A percentile compares a stretch with the other conserved stretches of the same genome.
These are phyloP conservation scores for Venturia effusa DNA, from an alignment of 2,329 filamentous ascomycete genomes.

Conservation along the genomic window DNA sequence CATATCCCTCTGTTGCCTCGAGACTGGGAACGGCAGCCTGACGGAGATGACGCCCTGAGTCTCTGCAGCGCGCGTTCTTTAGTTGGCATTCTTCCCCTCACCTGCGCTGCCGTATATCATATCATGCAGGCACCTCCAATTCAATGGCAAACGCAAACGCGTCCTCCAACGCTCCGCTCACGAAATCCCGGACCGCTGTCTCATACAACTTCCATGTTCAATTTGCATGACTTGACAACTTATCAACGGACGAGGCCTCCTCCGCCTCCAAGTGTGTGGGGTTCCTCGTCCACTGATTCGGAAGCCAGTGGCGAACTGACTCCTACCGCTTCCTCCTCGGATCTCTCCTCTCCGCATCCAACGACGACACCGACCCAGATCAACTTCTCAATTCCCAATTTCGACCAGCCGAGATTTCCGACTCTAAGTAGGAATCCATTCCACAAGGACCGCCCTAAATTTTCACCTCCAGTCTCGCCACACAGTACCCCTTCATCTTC, in stretches of 20 bases:
- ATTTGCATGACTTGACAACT: conserved; percentile 25
- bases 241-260: conserved; percentile 5
- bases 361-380: conserved; percentile 6
- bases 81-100: not conserved
- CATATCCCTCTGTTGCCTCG: not conserved
- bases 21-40: not conserved
- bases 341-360: conserved; percentile 5
- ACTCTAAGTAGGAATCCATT: conserved; percentile 1
- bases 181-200: conserved; percentile 16
- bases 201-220: conserved; percentile 29
- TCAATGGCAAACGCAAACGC: conserved; percentile 4
- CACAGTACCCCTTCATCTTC: conserved; percentile 18
- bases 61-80: not conserved
- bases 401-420: not conserved
- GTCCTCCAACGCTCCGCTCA: not conserved
- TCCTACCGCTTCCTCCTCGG: conserved; percentile 7
- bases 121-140: not conserved
- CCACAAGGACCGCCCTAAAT: not conserved
- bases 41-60: conserved; percentile 4
- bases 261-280: conserved; percentile 27
- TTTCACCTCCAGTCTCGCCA: conserved; percentile 21
- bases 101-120: conserved; percentile 1
- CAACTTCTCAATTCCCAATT: not conserved
- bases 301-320: conserved; percentile 8
- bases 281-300: conserved; percentile 25